Conservation (phyloP, 176 grass and related monocot species). For the Zoysia pacifica region DNA sequence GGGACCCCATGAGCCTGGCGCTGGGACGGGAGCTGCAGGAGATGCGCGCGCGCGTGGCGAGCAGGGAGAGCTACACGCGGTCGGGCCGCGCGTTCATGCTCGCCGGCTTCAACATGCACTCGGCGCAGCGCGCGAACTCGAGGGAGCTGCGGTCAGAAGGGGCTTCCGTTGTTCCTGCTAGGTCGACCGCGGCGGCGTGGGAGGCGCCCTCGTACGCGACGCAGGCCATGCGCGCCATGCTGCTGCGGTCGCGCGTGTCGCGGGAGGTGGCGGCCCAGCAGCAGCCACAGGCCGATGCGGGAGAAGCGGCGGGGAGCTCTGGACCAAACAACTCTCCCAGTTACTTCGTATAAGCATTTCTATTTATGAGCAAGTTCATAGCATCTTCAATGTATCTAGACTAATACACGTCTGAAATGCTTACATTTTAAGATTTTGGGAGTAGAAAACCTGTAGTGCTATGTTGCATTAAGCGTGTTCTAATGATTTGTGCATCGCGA, state of each 20-base stretch:
- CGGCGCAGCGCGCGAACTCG: conserved; percentile 39
- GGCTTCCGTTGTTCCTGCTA: too few species aligned
- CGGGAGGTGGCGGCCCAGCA: not conserved
- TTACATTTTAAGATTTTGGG: too few species aligned
- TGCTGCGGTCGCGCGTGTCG: conserved; percentile 8
- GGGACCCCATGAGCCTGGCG: conserved; percentile 9
- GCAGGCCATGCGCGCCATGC: conserved; percentile 49
- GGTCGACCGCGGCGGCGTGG: not conserved
- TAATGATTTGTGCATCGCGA: not conserved
- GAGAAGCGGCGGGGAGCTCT: not conserved
- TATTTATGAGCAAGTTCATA: too few species aligned
- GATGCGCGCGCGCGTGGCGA: conserved; percentile 36
- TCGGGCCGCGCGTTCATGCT: conserved; percentile 48
- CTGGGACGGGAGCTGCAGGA: conserved; percentile 33
- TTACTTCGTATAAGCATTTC: too few species aligned
- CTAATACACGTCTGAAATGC: too few species aligned
- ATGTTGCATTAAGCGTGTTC: not conserved
- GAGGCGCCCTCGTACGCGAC: conserved; percentile 24
- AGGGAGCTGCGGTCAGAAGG: not conserved
- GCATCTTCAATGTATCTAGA: too few species aligned
- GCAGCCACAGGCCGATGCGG: not conserved
- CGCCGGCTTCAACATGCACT: conserved; percentile 34
- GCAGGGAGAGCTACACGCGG: conserved; percentile 3
- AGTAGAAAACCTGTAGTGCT: too few species aligned
- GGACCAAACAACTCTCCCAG: not conserved